Conservation (phyloP, 2,329 filamentous ascomycete species). For the Nannizziopsis barbatae region DNA sequence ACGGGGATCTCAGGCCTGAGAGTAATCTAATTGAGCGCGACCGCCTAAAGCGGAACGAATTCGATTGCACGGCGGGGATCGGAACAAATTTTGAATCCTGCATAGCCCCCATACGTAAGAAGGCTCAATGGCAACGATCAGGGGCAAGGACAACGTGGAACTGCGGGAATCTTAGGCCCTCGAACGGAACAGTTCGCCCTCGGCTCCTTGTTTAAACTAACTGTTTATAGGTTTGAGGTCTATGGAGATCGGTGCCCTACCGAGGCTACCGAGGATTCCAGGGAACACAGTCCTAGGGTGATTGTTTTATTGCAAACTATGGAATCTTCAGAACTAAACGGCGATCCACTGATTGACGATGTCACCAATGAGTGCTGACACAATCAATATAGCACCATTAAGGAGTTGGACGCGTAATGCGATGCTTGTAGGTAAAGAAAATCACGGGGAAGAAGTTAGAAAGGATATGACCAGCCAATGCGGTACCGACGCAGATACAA, state of each 20-base stretch:
- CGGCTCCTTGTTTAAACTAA: constrained; percentile 23
- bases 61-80: too few relatives aligned
- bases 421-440: constrained; percentile 1
- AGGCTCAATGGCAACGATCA: too few relatives aligned
- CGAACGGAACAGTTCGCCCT: constrained; percentile 22
- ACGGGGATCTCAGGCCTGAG: too few relatives aligned
- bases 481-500: too few relatives aligned
- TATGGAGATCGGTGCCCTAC: constrained; percentile 21
- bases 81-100: too few relatives aligned
- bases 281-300: constrained; percentile 4
- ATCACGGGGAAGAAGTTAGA: too few relatives aligned
- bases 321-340: constrained; percentile 19
- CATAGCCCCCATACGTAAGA: too few relatives aligned
- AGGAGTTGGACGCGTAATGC: constrained; percentile 10
- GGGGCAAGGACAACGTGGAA: too few relatives aligned
- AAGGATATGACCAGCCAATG: too few relatives aligned
- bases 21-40: too few relatives aligned
- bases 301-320: constrained; percentile 15
- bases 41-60: too few relatives aligned
- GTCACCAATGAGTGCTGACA: constrained; percentile 17
- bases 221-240: constrained; percentile 25
- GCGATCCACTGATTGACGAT: constrained; percentile 20
- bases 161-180: too few relatives aligned
- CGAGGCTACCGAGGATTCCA: constrained; percentile 14
- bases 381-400: constrained; percentile 9